Percentiles rank a stretch among this genome's conserved stretches.
Evolutionary conservation across 2,329 filamentous ascomycete genomes (phyloP).

Genomic region (Hypoxylon sp.): DNA sequence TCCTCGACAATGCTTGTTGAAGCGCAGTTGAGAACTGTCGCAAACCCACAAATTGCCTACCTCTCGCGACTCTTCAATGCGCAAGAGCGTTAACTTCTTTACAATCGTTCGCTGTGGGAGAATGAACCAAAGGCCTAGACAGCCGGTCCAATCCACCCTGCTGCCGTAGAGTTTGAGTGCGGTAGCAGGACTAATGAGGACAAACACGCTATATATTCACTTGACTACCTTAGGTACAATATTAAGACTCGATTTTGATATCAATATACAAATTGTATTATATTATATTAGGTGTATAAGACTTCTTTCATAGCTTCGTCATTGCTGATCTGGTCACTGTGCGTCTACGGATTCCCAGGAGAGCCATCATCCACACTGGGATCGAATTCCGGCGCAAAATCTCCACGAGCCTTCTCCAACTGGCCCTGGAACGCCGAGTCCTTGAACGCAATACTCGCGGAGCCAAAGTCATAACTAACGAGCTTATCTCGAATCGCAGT

Average conservation of each 20-base stretch:
- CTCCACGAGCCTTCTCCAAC: slow-evolving; percentile 44
- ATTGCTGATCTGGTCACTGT: not conserved
- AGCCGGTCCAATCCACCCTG: slow-evolving; percentile 77
- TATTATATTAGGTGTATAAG: not conserved
- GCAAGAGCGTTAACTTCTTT: slow-evolving; percentile 70
- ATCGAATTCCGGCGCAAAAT: slow-evolving; percentile 72
- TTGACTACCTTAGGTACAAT: no score
- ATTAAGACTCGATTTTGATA: slow-evolving; percentile 15
- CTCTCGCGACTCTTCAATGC: slow-evolving; percentile 70
- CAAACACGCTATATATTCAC: slow-evolving; percentile 63
- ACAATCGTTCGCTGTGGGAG: slow-evolving; percentile 72
- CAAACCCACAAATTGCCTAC: slow-evolving; percentile 72
- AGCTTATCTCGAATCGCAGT: slow-evolving; percentile 48
- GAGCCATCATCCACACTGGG: slow-evolving; percentile 58
- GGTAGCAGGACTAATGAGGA: slow-evolving; percentile 74
- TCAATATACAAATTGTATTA: slow-evolving; percentile 10
- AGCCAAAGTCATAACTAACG: slow-evolving; percentile 48
- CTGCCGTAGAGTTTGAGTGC: slow-evolving; percentile 67
- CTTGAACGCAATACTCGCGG: slow-evolving; percentile 48
- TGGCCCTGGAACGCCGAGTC: slow-evolving; percentile 45
- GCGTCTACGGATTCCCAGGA: slow-evolving; percentile 45
- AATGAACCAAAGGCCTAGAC: slow-evolving; percentile 74
- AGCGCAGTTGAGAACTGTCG: slow-evolving; percentile 10
- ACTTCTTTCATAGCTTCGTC: not conserved
- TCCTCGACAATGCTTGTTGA: slow-evolving; percentile 19